Evolutionary conservation across 2,329 filamentous ascomycete genomes (phyloP).

Genomic region (Nemania sp.): DNA sequence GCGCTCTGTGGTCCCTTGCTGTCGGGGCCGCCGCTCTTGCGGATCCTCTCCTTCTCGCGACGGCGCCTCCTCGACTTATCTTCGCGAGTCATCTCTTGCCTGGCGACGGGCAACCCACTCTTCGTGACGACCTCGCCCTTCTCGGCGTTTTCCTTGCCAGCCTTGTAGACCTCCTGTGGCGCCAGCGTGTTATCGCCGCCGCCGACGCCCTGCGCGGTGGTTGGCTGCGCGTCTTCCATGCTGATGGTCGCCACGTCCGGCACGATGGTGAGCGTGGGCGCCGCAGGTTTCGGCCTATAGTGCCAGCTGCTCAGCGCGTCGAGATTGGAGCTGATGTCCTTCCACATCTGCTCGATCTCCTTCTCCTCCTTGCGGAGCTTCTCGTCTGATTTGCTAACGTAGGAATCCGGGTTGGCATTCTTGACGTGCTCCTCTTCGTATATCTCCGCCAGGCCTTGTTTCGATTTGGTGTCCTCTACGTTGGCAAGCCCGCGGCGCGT

Average conservation of each 20-base stretch:
- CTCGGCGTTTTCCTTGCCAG: slow-evolving; percentile 67
- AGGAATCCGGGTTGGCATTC: slow-evolving; percentile 74
- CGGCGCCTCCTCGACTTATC: slow-evolving; percentile 78
- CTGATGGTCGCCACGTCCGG: slow-evolving; percentile 87
- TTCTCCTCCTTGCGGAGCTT: slow-evolving; percentile 80
- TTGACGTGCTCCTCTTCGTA: slow-evolving; percentile 93
- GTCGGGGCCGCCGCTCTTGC: slow-evolving; percentile 64
- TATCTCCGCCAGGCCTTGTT: slow-evolving; percentile 84
- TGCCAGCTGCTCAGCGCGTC: slow-evolving; percentile 93
- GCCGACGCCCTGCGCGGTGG: slow-evolving; percentile 73
- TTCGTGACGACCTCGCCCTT: slow-evolving; percentile 76
- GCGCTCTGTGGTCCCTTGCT: slow-evolving; percentile 57
- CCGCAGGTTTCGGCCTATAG: slow-evolving; percentile 87
- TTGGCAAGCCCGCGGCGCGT: slow-evolving; percentile 75
- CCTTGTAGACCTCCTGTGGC: slow-evolving; percentile 90
- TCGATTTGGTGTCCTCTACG: slow-evolving; percentile 84
- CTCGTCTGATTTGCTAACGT: slow-evolving; percentile 80
- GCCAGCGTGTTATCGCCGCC: slow-evolving; percentile 77
- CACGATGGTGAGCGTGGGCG: slow-evolving; percentile 82
- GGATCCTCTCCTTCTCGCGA: slow-evolving; percentile 83
- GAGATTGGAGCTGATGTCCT: slow-evolving; percentile 75
- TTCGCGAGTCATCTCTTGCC: slow-evolving; percentile 86
- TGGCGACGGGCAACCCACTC: slow-evolving; percentile 75
- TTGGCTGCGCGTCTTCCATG: slow-evolving; percentile 95
- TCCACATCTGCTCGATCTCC: slow-evolving; percentile 84